Evolutionary conservation across 352 stramenopile species (phyloP).

Genomic region (Pythium phragmiticola): DNA sequence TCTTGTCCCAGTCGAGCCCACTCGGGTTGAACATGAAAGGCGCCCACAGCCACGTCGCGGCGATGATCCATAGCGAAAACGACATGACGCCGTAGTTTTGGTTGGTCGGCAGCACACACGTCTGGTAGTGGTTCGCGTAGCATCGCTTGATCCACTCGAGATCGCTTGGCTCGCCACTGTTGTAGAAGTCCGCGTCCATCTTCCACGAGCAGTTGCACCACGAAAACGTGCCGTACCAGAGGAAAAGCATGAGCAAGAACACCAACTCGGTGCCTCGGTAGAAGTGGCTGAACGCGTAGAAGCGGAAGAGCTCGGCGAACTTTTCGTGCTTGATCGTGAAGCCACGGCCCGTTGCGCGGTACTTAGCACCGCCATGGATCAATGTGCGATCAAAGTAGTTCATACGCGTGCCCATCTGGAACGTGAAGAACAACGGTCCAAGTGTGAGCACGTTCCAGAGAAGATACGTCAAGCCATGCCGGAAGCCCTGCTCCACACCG

Average conservation of each 20-base stretch:
- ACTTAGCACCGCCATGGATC: slow-evolving; percentile 97
- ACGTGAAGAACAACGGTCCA: slow-evolving; percentile 99
- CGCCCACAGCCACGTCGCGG: slow-evolving; percentile 84
- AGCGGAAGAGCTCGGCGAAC: slow-evolving; percentile 97
- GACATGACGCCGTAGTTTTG: slow-evolving; percentile 98
- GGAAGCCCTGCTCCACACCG: slow-evolving; percentile 96
- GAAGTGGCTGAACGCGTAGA: slow-evolving; percentile 98
- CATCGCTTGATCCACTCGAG: slow-evolving; percentile 76
- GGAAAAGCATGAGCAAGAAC: slow-evolving; percentile 78
- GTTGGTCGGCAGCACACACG: slow-evolving; percentile 93
- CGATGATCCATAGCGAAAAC: slow-evolving; percentile 96
- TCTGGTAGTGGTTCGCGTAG: slow-evolving; percentile 81
- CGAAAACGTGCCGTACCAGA: slow-evolving; percentile 93
- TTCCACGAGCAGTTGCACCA: slow-evolving; percentile 89
- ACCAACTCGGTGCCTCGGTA: slow-evolving; percentile 96
- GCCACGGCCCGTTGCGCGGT: slow-evolving; percentile 96
- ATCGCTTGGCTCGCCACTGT: slow-evolving; percentile 68
- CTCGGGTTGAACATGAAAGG: slow-evolving; percentile 96
- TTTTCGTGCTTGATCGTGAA: slow-evolving; percentile 99
- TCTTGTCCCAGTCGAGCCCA: slow-evolving; percentile 97
- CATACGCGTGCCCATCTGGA: slow-evolving; percentile 98
- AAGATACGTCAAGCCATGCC: slow-evolving; percentile 90
- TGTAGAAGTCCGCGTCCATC: slow-evolving; percentile 69
- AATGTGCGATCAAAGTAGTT: slow-evolving; percentile 98
- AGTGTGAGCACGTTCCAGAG: slow-evolving; percentile 96